Conservation (phyloP, 1,139 yeast genomes). For the Debaryomyces udenii region DNA sequence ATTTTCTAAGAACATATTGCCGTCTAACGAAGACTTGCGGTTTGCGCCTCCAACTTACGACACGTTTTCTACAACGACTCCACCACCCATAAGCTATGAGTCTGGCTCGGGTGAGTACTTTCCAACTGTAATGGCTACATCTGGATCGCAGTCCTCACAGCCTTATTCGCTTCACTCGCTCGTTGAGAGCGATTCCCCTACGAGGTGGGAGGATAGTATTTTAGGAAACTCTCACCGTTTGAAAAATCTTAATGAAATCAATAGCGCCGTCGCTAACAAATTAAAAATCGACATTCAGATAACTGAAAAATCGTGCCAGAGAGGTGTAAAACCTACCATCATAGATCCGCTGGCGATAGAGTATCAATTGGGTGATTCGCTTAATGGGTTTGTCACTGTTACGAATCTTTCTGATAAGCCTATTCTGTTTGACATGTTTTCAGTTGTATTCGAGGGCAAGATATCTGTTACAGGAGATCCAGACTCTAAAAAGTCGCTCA, state of each 20-base stretch:
- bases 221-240: slow-evolving; percentile 41
- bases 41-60: slow-evolving; percentile 43
- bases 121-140: slow-evolving; percentile 14
- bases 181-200: slow-evolving; percentile 15
- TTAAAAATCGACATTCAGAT: slow-evolving; percentile 33
- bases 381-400: slow-evolving; percentile 43
- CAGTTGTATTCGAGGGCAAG: slow-evolving; percentile 42
- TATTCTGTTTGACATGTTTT: slow-evolving; percentile 45
- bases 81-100: slow-evolving; percentile 16
- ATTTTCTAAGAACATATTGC: slow-evolving; percentile 39
- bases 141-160: slow-evolving; percentile 21
- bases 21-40: slow-evolving; percentile 35
- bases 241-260: slow-evolving; percentile 34
- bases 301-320: slow-evolving; percentile 35
- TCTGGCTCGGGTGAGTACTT: slow-evolving; percentile 23
- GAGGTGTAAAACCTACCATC: slow-evolving; percentile 32
- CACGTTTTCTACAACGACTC: slow-evolving; percentile 24
- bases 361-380: slow-evolving; percentile 41
- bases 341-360: slow-evolving; percentile 35
- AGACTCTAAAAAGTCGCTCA: slow-evolving; percentile 20
- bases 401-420: slow-evolving; percentile 33
- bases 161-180: slow-evolving; percentile 8
- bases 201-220: slow-evolving; percentile 32
- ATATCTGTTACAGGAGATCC: slow-evolving; percentile 27
- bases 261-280: slow-evolving; percentile 31